phyloP scores from a whole-genome alignment of 192 early-diverging fungal genomes.

The Rhizophagus sp. region DNA sequence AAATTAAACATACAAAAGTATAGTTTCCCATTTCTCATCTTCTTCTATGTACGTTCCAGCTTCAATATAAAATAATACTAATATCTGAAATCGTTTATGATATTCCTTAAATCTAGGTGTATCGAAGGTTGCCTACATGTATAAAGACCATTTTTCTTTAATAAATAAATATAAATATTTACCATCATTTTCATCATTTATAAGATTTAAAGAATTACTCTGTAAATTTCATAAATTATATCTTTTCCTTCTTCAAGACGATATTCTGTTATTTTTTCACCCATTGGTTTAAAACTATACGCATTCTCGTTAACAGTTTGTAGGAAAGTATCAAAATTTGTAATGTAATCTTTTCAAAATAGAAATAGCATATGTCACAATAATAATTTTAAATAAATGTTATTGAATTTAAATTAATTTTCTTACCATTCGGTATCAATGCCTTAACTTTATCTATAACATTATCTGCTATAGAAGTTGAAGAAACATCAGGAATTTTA shows the following conservation, averaged over 20 bases:
- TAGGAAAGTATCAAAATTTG: conserved; percentile 66
- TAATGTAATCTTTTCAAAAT: conserved; percentile 44
- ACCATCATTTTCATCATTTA: background rate
- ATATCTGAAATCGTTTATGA: conserved; percentile 77
- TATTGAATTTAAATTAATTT: background rate
- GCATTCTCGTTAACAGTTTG: conserved; percentile 62
- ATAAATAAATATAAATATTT: background rate
- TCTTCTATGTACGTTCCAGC: conserved; percentile 86
- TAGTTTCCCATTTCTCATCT: conserved; percentile 81
- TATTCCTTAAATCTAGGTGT: conserved; percentile 70
- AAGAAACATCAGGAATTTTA: conserved; percentile 56
- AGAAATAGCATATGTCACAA: background rate
- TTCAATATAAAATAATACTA: conserved; percentile 87
- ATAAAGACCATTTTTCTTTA: conserved; percentile 23
- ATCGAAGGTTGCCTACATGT: conserved; percentile 56
- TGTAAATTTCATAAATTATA: conserved; percentile 69
- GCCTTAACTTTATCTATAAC: conserved; percentile 57
- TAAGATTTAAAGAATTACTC: conserved; percentile 38
- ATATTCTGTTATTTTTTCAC: conserved; percentile 79
- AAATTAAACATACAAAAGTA: conserved; percentile 43
- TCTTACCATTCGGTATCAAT: conserved; percentile 57
- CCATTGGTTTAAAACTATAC: conserved; percentile 69
- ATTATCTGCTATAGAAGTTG: conserved; percentile 59
- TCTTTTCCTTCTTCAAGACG: conserved; percentile 42
- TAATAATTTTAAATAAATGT: background rate